phyloP scores from a whole-genome alignment of 202 grass and related monocot species.

The Dendrocalamus latiflorus region DNA sequence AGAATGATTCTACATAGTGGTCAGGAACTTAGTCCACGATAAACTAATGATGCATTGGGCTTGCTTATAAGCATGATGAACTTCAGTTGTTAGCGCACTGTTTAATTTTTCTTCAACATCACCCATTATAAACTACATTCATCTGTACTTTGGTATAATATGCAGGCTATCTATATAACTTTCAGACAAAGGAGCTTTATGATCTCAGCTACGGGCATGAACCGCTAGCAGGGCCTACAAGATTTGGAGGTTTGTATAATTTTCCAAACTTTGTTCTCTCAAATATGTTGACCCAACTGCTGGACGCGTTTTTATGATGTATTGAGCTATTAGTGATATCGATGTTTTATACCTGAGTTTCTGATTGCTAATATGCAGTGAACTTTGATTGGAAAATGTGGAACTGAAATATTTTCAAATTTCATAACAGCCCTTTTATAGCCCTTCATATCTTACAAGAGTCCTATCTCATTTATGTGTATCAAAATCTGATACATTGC shows the following conservation, averaged over 20 bases:
- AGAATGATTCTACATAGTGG: conserved; percentile 9
- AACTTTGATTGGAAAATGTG: too few species aligned
- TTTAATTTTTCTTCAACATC: neutral
- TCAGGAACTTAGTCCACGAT: too few species aligned
- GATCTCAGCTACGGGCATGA: conserved; percentile 98
- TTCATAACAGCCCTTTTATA: too few species aligned
- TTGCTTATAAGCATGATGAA: conserved; percentile 28
- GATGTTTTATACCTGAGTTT: too few species aligned
- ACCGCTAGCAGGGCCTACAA: conserved; percentile 68
- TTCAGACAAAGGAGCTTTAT: conserved; percentile 98
- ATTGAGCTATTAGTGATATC: too few species aligned
- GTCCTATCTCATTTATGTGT: too few species aligned
- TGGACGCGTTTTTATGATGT: too few species aligned
- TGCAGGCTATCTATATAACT: conserved; percentile 98
- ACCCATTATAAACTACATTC: neutral
- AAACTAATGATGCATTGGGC: neutral
- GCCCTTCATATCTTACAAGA: too few species aligned
- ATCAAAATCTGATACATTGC: too few species aligned
- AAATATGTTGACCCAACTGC: neutral
- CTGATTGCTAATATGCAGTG: too few species aligned
- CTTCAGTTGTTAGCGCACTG: neutral
- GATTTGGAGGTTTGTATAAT: conserved; percentile 81
- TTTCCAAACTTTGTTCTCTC: conserved; percentile 10
- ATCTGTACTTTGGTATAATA: conserved; percentile 23
- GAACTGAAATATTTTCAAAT: too few species aligned